Evolutionary conservation across 2,329 filamentous ascomycete species (phyloP), one percentile per base, ranked within the genome.

Genomic region (Boeremia exigua): DNA sequence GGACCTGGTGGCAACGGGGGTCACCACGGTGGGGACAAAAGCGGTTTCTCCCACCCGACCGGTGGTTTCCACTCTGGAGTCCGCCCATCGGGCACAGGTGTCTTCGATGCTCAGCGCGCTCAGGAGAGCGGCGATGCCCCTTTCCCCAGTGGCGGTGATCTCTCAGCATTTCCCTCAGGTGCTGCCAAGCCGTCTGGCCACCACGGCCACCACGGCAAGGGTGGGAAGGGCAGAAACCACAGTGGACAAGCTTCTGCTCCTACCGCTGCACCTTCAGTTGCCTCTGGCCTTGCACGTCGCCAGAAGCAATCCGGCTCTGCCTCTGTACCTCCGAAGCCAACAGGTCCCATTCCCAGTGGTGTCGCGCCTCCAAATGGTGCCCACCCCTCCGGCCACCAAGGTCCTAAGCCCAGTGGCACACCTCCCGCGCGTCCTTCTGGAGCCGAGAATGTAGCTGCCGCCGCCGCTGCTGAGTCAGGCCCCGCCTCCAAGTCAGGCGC

Each of bases 121-220:
- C 36, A 54, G 15, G 23, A 54, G 32, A 48, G 50, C 14, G 43
- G 34, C 29, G 39, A 34, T 6, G 54, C 43, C 27, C 47, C 54
- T 5, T 52, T 48, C 19, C 43, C 54, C 7, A 52, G 27, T 10
- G 54, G 27, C 5, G 43, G 32, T 10, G 27, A 33, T 28, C 48
- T 52, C 29, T 34, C 43, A 3, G 54, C n/a, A 2, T 53, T 57
- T 39, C 48, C 54, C 1, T 42, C 32, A 11, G 48, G 54, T n/a
- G 54, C 27, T 40, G 54, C 54, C 2, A 39, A 8, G 5, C 54
- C 54, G 3, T 46, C 40, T 29, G 54, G 54, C 4, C 43, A 48
- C 37, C 43, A 57, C 14, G 33, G 39, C 3, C 36, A 50, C 15
- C 47, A 45, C n/a, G 47, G 48, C 8, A 33, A 46, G 17, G 49